These are phyloP conservation scores for Endoconidiophora laricicola DNA, from an alignment of 2,329 filamentous ascomycete species.

Conservation along the genomic window DNA sequence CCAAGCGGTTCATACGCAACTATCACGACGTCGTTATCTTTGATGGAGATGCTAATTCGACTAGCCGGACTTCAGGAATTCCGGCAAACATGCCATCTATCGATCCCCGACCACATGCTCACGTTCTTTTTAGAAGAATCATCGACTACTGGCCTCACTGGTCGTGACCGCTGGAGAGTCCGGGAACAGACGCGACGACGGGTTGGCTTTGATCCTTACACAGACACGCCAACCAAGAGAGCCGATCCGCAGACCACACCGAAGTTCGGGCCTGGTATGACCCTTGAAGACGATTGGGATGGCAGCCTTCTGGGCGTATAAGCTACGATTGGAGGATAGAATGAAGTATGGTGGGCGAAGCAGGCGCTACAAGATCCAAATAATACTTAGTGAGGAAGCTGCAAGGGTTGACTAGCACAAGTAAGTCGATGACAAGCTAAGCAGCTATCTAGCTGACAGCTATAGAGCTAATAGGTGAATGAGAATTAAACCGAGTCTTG, in stretches of 20 bases:
- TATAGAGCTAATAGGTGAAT: too few relatives aligned
- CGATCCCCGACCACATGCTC: conserved; percentile 75
- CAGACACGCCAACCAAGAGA: conserved; percentile 22
- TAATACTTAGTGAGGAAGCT: background rate
- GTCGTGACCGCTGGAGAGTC: conserved; percentile 28
- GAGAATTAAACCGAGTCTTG: too few relatives aligned
- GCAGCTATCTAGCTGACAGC: too few relatives aligned
- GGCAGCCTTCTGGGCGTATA: background rate
- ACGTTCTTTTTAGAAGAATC: conserved; percentile 65
- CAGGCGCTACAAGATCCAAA: background rate
- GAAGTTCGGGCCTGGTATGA: background rate
- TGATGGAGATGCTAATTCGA: conserved; percentile 77
- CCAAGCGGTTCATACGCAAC: conserved; percentile 12
- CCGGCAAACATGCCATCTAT: conserved; percentile 75
- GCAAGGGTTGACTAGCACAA: too few relatives aligned
- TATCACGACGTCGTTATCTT: conserved; percentile 45
- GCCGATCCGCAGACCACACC: background rate
- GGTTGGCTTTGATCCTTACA: conserved; percentile 41
- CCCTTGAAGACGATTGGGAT: background rate
- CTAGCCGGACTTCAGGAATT: conserved; percentile 81
- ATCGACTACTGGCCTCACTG: conserved; percentile 33
- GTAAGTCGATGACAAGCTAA: too few relatives aligned
- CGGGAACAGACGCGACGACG: conserved; percentile 29
- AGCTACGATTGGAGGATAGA: too few relatives aligned
- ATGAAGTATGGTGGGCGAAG: background rate